Evolutionary conservation across 352 stramenopile genomes (phyloP).

Genomic region (Globisporangium nodosum): DNA sequence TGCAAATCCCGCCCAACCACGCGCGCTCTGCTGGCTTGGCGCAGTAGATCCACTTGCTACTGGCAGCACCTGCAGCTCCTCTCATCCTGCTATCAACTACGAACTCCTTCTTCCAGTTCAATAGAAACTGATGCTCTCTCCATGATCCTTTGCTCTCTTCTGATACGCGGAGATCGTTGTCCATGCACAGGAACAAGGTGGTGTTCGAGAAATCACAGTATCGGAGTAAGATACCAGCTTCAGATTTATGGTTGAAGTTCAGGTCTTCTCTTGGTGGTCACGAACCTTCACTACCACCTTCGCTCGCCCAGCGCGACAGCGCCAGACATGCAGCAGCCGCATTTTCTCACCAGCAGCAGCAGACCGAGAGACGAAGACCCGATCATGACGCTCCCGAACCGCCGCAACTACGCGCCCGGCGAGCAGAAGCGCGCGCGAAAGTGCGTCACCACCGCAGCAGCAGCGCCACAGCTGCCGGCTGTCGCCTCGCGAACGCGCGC

Average conservation of each 20-base stretch:
- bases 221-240: neutral
- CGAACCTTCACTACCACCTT: neutral
- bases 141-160: neutral
- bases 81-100: neutral
- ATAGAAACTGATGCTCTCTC: neutral
- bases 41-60: neutral
- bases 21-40: slow-evolving; percentile 9
- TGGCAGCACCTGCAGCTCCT: neutral
- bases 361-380: neutral
- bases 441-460: slow-evolving; percentile 7
- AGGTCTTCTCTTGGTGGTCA: neutral
- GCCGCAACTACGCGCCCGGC: slow-evolving; percentile 36
- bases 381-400: slow-evolving; percentile 64
- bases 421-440: slow-evolving; percentile 36
- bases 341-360: neutral
- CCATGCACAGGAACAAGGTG: no score
- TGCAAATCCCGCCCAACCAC: slow-evolving; percentile 46
- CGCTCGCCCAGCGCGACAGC: neutral
- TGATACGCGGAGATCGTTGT: no score
- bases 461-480: neutral
- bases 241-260: neutral
- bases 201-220: no score
- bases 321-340: neutral
- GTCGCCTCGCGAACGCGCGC: slow-evolving; percentile 7
- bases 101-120: neutral